phyloP scores from a whole-genome alignment of 108 stramenopile species.

The Cyclotella cryptica region DNA sequence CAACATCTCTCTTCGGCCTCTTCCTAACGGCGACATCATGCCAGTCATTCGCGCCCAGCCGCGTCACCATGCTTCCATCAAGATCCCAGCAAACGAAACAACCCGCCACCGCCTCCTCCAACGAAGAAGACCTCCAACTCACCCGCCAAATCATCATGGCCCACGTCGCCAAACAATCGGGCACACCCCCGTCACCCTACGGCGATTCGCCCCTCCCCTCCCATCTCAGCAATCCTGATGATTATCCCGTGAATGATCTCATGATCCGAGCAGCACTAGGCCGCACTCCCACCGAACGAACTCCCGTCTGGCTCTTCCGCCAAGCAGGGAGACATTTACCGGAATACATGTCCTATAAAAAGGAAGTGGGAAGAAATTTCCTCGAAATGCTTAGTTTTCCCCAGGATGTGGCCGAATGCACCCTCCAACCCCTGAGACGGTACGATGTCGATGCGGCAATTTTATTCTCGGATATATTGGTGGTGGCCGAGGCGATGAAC shows the following conservation, averaged over 20 bases:
- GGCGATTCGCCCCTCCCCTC: conserved; percentile 1
- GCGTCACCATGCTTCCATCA: background rate
- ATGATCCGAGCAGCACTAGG: conserved; percentile 88
- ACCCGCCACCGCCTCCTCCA: conserved; percentile 13
- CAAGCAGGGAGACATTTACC: conserved; percentile 96
- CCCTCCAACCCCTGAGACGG: conserved; percentile 91
- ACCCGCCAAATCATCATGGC: conserved; percentile 70
- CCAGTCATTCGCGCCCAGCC: conserved; percentile 1
- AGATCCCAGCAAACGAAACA: background rate
- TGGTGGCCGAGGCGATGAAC: conserved; percentile 88
- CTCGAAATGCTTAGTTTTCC: conserved; percentile 90
- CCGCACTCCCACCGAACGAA: conserved; percentile 64
- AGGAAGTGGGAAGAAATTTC: conserved; percentile 84
- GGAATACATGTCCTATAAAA: conserved; percentile 91
- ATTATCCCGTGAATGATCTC: conserved; percentile 76
- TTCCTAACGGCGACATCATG: background rate
- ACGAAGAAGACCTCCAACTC: conserved; percentile 70
- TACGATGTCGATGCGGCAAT: conserved; percentile 96
- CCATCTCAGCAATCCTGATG: conserved; percentile 25
- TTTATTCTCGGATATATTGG: conserved; percentile 96
- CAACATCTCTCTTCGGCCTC: background rate
- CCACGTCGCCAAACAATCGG: conserved; percentile 16
- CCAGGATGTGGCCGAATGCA: conserved; percentile 94
- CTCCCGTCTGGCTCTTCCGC: conserved; percentile 95
- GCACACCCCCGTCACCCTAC: background rate